Evolutionary conservation across 2,329 filamentous ascomycete genomes (phyloP), one percentile per base, ranked within the genome.

Genomic region (Apiospora hydei): DNA sequence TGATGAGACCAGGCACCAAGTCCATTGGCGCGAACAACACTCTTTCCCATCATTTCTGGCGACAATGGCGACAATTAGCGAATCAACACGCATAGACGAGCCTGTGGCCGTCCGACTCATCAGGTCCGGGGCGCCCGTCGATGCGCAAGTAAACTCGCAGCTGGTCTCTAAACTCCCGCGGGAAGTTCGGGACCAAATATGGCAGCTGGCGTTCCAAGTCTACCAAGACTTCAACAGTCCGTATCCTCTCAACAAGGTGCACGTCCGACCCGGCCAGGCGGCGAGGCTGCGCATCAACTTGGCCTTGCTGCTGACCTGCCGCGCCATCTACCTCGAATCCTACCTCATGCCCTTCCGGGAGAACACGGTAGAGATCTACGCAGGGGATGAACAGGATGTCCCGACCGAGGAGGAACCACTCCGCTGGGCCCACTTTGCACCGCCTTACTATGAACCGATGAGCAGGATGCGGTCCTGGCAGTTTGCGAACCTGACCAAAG

Each of bases 301-400:
- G 13, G 53, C 71, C 3, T 72, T 80, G 2, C 71, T 80, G 26
- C 74, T 70, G 43, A 78, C 77, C 4, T 80, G 78, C 51, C 77
- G 76, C 3, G 77, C 77, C 10, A 67, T 79, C 41, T 80, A 80
- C 70, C 71, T 78, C 44, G 78, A 80, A 53, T 67, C 77, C 10
- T 79, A 75, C 49, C 75, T 80, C 14, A 73, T 72, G 7, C 77
- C 78, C 13, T 79, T 80, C 43, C 74, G 76, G 10, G 73, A 76
- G 34, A 79, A 79, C 69, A 73, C 77, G 4, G 68, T 79, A 69
- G 47, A 66, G 26, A 49, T 77, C 21, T 77, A 75, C 67, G 77
- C 78, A 34, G 77, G 75, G 7, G 70, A 77, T 30, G n/a, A 70
- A 4, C 24, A 67, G 11, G 74, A 78, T 26, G 67, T 77, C 6